phyloP scores from a whole-genome alignment of 148 eudicot species.

The Heliosperma pusillum region DNA sequence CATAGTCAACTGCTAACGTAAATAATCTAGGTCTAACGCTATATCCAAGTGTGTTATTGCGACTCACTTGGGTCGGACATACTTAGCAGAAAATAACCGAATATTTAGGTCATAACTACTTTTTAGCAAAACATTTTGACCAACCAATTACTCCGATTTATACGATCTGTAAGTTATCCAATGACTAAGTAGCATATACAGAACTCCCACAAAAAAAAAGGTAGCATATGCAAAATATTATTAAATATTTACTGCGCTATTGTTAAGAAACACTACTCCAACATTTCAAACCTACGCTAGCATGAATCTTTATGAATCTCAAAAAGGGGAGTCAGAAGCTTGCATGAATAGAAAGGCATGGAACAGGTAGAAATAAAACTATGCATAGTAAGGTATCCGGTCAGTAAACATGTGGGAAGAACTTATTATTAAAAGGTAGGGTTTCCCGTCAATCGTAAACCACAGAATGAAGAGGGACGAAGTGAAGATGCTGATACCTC shows the following conservation, averaged over 20 bases:
- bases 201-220: background rate
- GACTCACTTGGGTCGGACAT: background rate
- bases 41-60: background rate
- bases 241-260: background rate
- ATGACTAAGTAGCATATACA: background rate
- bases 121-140: background rate
- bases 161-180: background rate
- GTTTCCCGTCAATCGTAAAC: background rate
- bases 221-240: background rate
- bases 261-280: background rate
- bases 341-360: conserved; percentile 8
- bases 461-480: background rate
- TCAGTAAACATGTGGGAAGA: conserved; percentile 3
- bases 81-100: background rate
- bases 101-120: background rate
- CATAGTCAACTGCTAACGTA: too few species aligned
- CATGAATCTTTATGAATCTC: background rate
- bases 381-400: background rate
- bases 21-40: too few species aligned
- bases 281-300: background rate
- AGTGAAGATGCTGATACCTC: conserved; percentile 45
- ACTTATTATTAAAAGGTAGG: background rate
- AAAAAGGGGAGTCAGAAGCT: background rate
- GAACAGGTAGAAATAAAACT: background rate
- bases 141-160: background rate